Conservation (phyloP, 139 green algal species). For the Mesotaenium endlicherianum region DNA sequence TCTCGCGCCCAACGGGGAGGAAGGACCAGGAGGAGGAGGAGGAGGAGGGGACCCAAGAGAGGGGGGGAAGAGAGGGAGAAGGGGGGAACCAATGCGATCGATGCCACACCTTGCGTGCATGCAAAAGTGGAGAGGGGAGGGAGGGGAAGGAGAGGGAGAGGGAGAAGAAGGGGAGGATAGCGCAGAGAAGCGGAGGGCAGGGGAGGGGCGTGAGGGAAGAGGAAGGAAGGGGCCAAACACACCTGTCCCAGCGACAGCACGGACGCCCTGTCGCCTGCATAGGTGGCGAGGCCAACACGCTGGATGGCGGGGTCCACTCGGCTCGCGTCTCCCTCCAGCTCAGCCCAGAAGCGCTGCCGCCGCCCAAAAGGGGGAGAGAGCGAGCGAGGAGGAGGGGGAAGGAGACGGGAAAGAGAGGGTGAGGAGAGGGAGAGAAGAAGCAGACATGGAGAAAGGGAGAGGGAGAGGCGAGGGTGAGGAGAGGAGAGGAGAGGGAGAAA, state of each 20-base stretch:
- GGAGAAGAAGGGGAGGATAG: neutral
- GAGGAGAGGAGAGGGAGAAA: too few relatives aligned
- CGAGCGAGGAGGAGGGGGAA: too few relatives aligned
- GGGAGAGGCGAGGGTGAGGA: too few relatives aligned
- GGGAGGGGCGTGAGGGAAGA: neutral
- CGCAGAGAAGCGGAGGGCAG: neutral
- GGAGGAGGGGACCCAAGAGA: neutral
- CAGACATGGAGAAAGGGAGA: too few relatives aligned
- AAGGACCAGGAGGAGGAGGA: neutral
- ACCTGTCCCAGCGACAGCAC: constrained; percentile 25
- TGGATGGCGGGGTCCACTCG: neutral
- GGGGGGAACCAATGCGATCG: neutral
- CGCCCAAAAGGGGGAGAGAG: neutral
- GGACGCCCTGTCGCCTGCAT: neutral
- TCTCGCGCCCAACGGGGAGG: too few relatives aligned
- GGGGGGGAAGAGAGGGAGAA: neutral
- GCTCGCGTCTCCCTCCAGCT: constrained; percentile 6
- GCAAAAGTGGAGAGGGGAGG: neutral
- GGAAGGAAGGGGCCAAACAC: neutral
- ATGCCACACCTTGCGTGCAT: neutral
- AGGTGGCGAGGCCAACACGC: neutral
- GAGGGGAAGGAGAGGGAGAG: neutral
- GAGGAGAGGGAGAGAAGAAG: too few relatives aligned
- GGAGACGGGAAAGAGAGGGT: too few relatives aligned
- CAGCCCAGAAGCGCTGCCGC: constrained; percentile 18